Percentiles rank a stretch among this genome's conserved stretches.
Conservation (phyloP, 2,329 filamentous ascomycete genomes). For the Neonectria faginata region DNA sequence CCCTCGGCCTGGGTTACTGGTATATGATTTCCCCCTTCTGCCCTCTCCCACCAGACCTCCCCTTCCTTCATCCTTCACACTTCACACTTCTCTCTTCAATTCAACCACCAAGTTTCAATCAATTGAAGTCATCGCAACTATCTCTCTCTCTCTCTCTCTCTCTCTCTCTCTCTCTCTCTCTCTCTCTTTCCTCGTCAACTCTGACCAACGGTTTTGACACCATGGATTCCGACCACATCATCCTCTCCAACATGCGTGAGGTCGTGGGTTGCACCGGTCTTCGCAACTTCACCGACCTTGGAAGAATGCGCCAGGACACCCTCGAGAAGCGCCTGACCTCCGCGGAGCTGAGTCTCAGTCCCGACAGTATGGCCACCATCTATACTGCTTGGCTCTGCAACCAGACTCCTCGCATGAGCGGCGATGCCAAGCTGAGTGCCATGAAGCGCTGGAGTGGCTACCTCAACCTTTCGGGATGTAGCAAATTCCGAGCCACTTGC, state of each 20-base stretch:
- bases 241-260: slow-evolving; percentile 39
- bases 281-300: slow-evolving; percentile 37
- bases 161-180: too few species aligned
- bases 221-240: slow-evolving; percentile 36
- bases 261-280: slow-evolving; percentile 42
- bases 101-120: not conserved
- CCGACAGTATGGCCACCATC: slow-evolving; percentile 38
- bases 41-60: not conserved
- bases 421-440: not conserved
- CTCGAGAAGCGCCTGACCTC: slow-evolving; percentile 38
- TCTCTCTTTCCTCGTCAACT: not conserved
- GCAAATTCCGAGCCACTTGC: not conserved
- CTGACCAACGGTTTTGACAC: not conserved
- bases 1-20: not conserved
- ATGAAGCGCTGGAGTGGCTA: not conserved
- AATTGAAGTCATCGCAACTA: not conserved
- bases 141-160: too few species aligned
- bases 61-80: not conserved
- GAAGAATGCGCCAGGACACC: slow-evolving; percentile 40
- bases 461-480: not conserved
- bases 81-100: not conserved
- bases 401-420: slow-evolving; percentile 6
- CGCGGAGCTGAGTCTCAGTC: slow-evolving; percentile 25
- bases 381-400: slow-evolving; percentile 47
- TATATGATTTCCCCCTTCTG: not conserved